phyloP scores from a whole-genome alignment of 352 stramenopile genomes.

The Globisporangium middletonii region DNA sequence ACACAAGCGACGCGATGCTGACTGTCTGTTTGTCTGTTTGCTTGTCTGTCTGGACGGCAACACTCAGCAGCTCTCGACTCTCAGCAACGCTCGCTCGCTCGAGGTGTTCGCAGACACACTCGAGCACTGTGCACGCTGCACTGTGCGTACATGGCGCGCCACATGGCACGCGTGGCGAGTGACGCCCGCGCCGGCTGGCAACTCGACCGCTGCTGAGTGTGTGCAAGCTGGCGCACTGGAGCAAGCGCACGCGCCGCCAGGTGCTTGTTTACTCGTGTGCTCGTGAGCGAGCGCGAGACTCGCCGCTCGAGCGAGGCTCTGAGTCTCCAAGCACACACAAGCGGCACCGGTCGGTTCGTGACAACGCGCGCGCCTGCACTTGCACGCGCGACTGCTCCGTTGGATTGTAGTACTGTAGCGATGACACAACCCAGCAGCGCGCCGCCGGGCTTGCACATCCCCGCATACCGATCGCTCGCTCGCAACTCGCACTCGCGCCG shows the following conservation, averaged over 20 bases:
- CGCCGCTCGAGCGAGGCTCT: no score
- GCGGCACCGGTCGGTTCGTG: background rate
- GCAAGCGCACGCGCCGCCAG: background rate
- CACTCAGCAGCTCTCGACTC: no score
- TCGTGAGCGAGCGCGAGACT: no score
- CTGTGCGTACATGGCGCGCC: background rate
- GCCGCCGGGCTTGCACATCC: background rate
- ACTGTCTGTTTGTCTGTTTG: background rate
- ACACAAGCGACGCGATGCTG: background rate
- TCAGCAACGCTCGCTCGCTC: no score
- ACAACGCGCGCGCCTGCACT: background rate
- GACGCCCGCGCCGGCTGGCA: background rate
- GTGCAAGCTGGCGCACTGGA: background rate
- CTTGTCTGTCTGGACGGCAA: background rate
- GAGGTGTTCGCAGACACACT: no score
- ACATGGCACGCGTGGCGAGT: background rate
- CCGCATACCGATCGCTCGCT: background rate
- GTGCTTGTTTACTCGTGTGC: no score
- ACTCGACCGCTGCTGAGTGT: background rate
- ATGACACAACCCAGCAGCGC: slow-evolving; percentile 1
- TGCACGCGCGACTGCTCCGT: background rate
- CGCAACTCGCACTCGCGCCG: background rate
- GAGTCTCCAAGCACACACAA: background rate
- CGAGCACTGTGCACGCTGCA: no score
- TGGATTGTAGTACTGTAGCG: background rate